Conservation (phyloP, 768 basidiomycete genomes). For the Trametes villosa region DNA sequence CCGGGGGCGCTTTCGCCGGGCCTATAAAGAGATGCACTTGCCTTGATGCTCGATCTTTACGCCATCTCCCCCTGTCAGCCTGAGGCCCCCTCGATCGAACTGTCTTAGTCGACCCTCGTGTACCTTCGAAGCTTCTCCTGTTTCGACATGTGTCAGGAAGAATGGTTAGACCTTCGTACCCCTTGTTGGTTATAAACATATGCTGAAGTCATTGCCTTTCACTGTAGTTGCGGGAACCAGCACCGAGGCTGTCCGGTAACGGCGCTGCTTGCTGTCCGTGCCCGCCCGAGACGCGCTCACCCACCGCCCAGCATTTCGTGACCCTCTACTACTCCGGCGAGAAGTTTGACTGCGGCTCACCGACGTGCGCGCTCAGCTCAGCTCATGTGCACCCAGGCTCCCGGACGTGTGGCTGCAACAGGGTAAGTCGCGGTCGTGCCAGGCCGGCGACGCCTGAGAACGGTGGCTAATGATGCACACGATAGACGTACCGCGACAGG, state of each 20-base stretch:
- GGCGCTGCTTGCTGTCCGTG: not conserved
- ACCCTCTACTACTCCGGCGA: constrained; percentile 64
- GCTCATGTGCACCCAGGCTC: constrained; percentile 65
- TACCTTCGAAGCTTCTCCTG: constrained; percentile 67
- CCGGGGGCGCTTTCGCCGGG: constrained; percentile 7
- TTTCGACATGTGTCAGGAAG: constrained; percentile 40
- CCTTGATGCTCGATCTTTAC: constrained; percentile 8
- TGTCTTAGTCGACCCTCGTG: constrained; percentile 29
- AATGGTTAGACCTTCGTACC: constrained; percentile 26
- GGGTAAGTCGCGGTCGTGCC: constrained; percentile 32
- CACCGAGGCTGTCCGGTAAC: constrained; percentile 34
- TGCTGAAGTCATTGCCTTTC: not conserved
- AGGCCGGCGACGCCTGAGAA: not conserved
- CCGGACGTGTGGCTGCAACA: constrained; percentile 58
- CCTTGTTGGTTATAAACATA: not conserved
- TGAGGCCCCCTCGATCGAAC: not conserved
- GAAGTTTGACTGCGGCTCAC: constrained; percentile 56
- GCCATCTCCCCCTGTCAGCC: constrained; percentile 10
- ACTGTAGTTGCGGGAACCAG: constrained; percentile 30
- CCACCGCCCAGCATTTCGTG: constrained; percentile 59
- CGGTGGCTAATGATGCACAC: not conserved
- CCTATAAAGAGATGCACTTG: constrained; percentile 11
- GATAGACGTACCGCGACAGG: constrained; percentile 44
- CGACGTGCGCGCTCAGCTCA: constrained; percentile 55
- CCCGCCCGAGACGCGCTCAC: constrained; percentile 1